Base-by-base conservation (phyloP, 2,329 filamentous ascomycete genomes). In the Akanthomyces lecanii region DNA sequence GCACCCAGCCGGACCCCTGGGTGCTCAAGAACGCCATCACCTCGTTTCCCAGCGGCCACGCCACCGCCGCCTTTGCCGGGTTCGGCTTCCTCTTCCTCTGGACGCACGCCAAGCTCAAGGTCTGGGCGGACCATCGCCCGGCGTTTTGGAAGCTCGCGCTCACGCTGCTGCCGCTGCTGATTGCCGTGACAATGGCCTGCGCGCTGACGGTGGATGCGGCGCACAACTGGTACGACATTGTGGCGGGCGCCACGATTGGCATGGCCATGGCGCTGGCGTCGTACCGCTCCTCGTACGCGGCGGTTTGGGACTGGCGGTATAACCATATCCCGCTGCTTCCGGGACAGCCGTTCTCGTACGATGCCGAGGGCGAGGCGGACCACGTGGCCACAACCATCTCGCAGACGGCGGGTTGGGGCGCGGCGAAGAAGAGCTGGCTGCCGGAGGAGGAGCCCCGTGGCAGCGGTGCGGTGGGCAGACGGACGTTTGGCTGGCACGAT, bases 81-180 rank as follows among this genome's bases (percentile, higher is more conserved):
- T 85, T 85, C 65, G 79, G 86, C 8, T 90, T 85, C 70, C 74
- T 90, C 8, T 87, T 81, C 67, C 76, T 90, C 12, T 91, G 89
- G 76, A 77, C 90, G 30, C 90, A 90, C 69, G 88, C 86, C 40
- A 90, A 91, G 75, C 76, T 91, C 45, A 90, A 90, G 75, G 82
- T 89, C 57, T 89, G 84, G 76, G 78, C 82, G 23, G 86, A 89
- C 71, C 84, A 88, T 70, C 85, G 88, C 64, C 82, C 88, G 0
- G 79, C 83, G 0, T 82, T 89, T 73, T 90, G 87, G 87, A 90
- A 89, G 72, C 75, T 90, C 4, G 76, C 83, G 4, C 78, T 81
- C 11, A 76, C 84, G 3, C 83, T 85, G 66, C 71, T 81, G 0
- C 88, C 89, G 0, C 72, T 90, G 1, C 78, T 90, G 0, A 83